phyloP scores from a whole-genome alignment of 2,329 filamentous ascomycete genomes.

The Scedosporium aurantiacum region DNA sequence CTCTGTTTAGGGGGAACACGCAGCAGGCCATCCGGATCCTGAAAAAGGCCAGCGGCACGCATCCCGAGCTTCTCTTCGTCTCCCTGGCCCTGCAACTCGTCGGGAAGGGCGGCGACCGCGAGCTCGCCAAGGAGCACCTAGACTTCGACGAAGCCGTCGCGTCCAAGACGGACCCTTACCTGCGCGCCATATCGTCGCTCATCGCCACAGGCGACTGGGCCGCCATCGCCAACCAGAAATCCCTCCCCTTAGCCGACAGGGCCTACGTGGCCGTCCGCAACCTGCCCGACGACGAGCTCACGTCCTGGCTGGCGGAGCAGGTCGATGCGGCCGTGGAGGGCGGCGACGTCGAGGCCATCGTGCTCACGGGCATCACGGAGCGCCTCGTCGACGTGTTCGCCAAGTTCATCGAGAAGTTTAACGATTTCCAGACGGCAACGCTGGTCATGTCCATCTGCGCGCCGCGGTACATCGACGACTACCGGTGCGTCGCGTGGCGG shows the following conservation, averaged over 20 bases:
- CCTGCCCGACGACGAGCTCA: slow-evolving; percentile 50
- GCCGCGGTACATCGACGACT: slow-evolving; percentile 66
- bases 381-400: slow-evolving; percentile 64
- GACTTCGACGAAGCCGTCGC: slow-evolving; percentile 49
- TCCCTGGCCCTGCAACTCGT: slow-evolving; percentile 56
- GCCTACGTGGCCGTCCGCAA: slow-evolving; percentile 61
- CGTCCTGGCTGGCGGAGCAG: slow-evolving; percentile 57
- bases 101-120: slow-evolving; percentile 31
- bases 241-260: slow-evolving; percentile 64
- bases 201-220: slow-evolving; percentile 70
- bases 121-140: slow-evolving; percentile 35
- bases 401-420: slow-evolving; percentile 62
- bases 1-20: slow-evolving; percentile 61
- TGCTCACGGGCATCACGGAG: slow-evolving; percentile 68
- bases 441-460: slow-evolving; percentile 63
- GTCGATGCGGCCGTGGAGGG: slow-evolving; percentile 48
- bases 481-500: slow-evolving; percentile 65
- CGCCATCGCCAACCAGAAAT: slow-evolving; percentile 59
- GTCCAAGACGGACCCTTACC: slow-evolving; percentile 62
- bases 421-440: slow-evolving; percentile 69
- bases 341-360: slow-evolving; percentile 60
- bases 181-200: slow-evolving; percentile 67
- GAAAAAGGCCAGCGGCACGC: slow-evolving; percentile 51
- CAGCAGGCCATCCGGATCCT: slow-evolving; percentile 59
- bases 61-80: slow-evolving; percentile 57